These are phyloP conservation scores for Sarocladium strictum DNA, from an alignment of 2,329 filamentous ascomycete genomes.

Conservation along the genomic window DNA sequence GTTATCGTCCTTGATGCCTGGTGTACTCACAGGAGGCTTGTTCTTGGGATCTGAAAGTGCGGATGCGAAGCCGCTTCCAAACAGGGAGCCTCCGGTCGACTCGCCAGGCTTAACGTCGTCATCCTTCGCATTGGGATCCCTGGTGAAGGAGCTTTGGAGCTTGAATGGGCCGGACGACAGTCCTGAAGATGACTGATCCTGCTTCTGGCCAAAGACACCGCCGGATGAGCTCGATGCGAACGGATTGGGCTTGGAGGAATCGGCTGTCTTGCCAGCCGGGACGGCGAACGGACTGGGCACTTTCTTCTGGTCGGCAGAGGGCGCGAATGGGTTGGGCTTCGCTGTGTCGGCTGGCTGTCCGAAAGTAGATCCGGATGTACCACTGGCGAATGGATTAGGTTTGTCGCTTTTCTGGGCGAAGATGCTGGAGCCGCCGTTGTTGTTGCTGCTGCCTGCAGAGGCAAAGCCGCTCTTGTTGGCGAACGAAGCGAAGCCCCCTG, in stretches of 20 bases:
- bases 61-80: slow-evolving; percentile 56
- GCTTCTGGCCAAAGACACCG: slow-evolving; percentile 23
- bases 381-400: not conserved
- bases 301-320: not conserved
- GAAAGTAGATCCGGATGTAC: not conserved
- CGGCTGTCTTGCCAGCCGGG: slow-evolving; percentile 29
- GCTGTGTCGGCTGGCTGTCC: not conserved
- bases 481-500: slow-evolving; percentile 49
- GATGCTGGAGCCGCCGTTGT: slow-evolving; percentile 21
- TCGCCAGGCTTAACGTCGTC: slow-evolving; percentile 45
- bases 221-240: slow-evolving; percentile 14
- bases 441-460: slow-evolving; percentile 28
- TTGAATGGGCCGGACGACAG: slow-evolving; percentile 53
- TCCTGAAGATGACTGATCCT: slow-evolving; percentile 12
- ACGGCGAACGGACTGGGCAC: not conserved
- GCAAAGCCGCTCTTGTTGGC: slow-evolving; percentile 50
- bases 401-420: slow-evolving; percentile 24
- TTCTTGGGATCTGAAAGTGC: slow-evolving; percentile 45
- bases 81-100: slow-evolving; percentile 42
- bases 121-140: slow-evolving; percentile 55
- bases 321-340: not conserved
- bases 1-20: slow-evolving; percentile 42
- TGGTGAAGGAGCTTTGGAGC: slow-evolving; percentile 61
- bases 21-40: slow-evolving; percentile 27
- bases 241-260: slow-evolving; percentile 24